Percentiles rank a stretch among this genome's conserved stretches.
These are phyloP conservation scores for Hysterangium stoloniferum DNA, from an alignment of 768 basidiomycete species.

Conservation along the genomic window DNA sequence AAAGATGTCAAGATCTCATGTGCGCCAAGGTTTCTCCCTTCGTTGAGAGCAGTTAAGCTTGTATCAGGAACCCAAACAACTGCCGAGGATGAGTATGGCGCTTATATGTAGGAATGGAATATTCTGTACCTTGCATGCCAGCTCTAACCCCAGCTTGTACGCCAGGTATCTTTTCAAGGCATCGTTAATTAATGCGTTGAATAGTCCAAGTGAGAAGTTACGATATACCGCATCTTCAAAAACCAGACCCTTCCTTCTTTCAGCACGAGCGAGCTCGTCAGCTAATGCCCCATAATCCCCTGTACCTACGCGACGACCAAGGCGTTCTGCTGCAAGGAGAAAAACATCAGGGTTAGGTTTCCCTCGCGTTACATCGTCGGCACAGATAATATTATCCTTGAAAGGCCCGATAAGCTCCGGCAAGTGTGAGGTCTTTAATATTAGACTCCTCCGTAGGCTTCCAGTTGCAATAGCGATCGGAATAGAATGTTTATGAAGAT, in stretches of 20 bases:
- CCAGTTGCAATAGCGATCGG: slow-evolving; percentile 82
- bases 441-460: slow-evolving; percentile 55
- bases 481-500: slow-evolving; percentile 57
- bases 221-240: slow-evolving; percentile 60
- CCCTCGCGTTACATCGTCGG: slow-evolving; percentile 51
- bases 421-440: slow-evolving; percentile 59
- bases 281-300: slow-evolving; percentile 21
- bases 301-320: slow-evolving; percentile 49
- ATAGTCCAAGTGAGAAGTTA: background rate
- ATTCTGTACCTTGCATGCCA: slow-evolving; percentile 68
- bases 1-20: slow-evolving; percentile 56
- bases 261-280: slow-evolving; percentile 31
- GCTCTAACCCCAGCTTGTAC: slow-evolving; percentile 76
- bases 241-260: slow-evolving; percentile 60
- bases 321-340: slow-evolving; percentile 56
- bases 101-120: background rate
- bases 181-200: background rate
- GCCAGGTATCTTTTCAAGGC: slow-evolving; percentile 40
- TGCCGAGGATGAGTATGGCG: slow-evolving; percentile 21
- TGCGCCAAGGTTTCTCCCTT: slow-evolving; percentile 39
- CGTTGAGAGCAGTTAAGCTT: slow-evolving; percentile 48
- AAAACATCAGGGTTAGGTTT: slow-evolving; percentile 84
- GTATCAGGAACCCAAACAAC: slow-evolving; percentile 84
- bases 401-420: slow-evolving; percentile 54
- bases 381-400: slow-evolving; percentile 59